Percentiles rank a stretch among this genome's conserved stretches.
phyloP scores from a whole-genome alignment of 2,329 filamentous ascomycete genomes.

The Pestalotiopsis fici region DNA sequence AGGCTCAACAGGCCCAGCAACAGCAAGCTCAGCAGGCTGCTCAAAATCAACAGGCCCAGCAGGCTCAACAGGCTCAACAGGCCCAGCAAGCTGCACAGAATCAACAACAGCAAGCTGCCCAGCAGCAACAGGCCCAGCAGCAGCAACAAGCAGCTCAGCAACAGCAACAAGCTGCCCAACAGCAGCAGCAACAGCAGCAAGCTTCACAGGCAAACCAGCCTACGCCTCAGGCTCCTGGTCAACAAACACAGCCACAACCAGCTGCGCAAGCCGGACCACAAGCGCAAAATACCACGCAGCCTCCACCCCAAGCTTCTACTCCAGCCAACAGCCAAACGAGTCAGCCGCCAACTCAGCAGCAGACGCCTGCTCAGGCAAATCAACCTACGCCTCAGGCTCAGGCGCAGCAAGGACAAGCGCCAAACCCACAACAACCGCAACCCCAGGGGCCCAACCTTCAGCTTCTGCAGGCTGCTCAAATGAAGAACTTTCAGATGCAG shows the following conservation, averaged over 20 bases:
- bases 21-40: slow-evolving; percentile 13
- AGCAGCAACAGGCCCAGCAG: slow-evolving; percentile 21
- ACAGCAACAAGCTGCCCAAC: slow-evolving; percentile 17
- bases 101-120: slow-evolving; percentile 20
- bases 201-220: slow-evolving; percentile 22
- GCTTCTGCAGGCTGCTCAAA: slow-evolving; percentile 29
- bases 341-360: slow-evolving; percentile 36
- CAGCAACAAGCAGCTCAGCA: slow-evolving; percentile 22
- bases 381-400: slow-evolving; percentile 30
- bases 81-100: slow-evolving; percentile 30
- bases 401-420: slow-evolving; percentile 27
- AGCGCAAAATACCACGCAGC: slow-evolving; percentile 27
- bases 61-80: slow-evolving; percentile 4
- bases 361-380: slow-evolving; percentile 32
- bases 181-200: slow-evolving; percentile 19
- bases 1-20: slow-evolving; percentile 22
- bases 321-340: slow-evolving; percentile 29
- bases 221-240: slow-evolving; percentile 14
- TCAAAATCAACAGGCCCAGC: slow-evolving; percentile 4
- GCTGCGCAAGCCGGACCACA: slow-evolving; percentile 29
- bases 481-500: slow-evolving; percentile 31
- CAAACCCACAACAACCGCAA: slow-evolving; percentile 15
- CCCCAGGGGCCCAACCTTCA: slow-evolving; percentile 21
- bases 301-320: slow-evolving; percentile 28
- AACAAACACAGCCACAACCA: slow-evolving; percentile 21